Percentiles rank a stretch among this genome's conserved stretches.
phyloP scores from a whole-genome alignment of 495 filamentous ascomycete genomes.

The Penicillium silybi region DNA sequence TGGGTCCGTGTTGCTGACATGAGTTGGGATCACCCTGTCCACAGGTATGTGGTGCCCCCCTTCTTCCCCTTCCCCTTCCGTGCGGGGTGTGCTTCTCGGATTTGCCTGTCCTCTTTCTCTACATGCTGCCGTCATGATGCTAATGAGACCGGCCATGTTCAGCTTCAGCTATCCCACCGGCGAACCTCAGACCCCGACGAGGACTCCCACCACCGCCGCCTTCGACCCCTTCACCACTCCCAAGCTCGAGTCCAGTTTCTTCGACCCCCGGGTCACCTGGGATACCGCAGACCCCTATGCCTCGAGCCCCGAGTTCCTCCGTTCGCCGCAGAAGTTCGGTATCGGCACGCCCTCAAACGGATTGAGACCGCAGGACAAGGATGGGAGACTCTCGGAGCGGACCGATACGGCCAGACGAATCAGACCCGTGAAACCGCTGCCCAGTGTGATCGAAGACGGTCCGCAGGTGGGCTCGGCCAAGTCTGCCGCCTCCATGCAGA shows the following conservation, averaged over 20 bases:
- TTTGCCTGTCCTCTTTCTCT: background rate
- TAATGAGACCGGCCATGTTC: constrained; percentile 37
- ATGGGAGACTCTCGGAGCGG: constrained; percentile 30
- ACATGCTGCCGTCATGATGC: constrained; percentile 23
- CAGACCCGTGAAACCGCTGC: constrained; percentile 37
- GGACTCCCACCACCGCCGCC: constrained; percentile 62
- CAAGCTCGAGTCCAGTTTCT: constrained; percentile 53
- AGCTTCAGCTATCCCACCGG: constrained; percentile 77
- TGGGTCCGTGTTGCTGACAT: constrained; percentile 51
- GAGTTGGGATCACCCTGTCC: constrained; percentile 71
- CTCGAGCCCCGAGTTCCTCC: constrained; percentile 50
- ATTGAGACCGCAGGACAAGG: constrained; percentile 46
- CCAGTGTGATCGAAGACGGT: constrained; percentile 30
- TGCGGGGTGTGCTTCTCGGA: constrained; percentile 18
- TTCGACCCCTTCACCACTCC: constrained; percentile 68
- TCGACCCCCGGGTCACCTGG: constrained; percentile 50
- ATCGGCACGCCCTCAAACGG: constrained; percentile 30
- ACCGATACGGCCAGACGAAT: constrained; percentile 44
- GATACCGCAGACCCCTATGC: constrained; percentile 51
- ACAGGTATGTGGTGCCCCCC: constrained; percentile 55
- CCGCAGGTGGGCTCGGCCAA: constrained; percentile 39
- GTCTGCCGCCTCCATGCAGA: constrained; percentile 60
- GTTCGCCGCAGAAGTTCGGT: constrained; percentile 45
- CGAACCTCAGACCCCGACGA: constrained; percentile 73
- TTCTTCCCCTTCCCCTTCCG: constrained; percentile 14